These are phyloP conservation scores for Tillandsia fasciculata DNA, from an alignment of 176 grass and related monocot genomes.

Conservation along the genomic window DNA sequence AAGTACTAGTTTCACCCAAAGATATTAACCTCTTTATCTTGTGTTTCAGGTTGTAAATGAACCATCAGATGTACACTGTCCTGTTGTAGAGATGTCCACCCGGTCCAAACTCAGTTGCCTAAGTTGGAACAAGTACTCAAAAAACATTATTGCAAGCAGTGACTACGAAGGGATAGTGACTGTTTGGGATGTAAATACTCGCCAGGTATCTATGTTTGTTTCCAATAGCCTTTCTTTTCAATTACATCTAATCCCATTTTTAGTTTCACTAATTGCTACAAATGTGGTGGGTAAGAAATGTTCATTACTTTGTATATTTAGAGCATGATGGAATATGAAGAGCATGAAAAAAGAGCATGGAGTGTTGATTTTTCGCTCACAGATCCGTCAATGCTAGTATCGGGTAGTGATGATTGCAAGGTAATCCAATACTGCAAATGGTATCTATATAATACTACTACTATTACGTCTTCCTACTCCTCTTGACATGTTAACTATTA, in stretches of 20 bases:
- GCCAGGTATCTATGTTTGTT: slow-evolving; percentile 46
- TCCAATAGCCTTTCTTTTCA: neutral
- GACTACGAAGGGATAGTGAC: slow-evolving; percentile 99
- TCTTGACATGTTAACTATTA: too few species aligned
- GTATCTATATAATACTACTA: neutral
- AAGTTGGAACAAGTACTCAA: slow-evolving; percentile 99
- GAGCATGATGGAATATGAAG: slow-evolving; percentile 99
- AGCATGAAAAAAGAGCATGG: slow-evolving; percentile 99
- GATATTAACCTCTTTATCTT: slow-evolving; percentile 10
- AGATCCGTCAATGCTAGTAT: slow-evolving; percentile 89
- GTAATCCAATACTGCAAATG: slow-evolving; percentile 27
- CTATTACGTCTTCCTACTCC: neutral
- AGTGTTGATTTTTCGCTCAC: slow-evolving; percentile 98
- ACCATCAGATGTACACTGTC: slow-evolving; percentile 82
- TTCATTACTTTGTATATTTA: slow-evolving; percentile 10
- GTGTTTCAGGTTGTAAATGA: slow-evolving; percentile 74
- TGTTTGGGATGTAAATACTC: slow-evolving; percentile 96
- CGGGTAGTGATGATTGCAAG: slow-evolving; percentile 99
- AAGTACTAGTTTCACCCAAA: neutral
- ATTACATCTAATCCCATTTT: neutral
- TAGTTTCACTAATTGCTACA: neutral
- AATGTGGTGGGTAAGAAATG: neutral
- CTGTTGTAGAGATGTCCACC: slow-evolving; percentile 91
- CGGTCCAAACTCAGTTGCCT: slow-evolving; percentile 98
- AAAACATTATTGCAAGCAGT: slow-evolving; percentile 99